Evolutionary conservation across 148 eudicot species (phyloP), one percentile per base, ranked within the genome.

Genomic region (Amaranthus hypochondriacus): DNA sequence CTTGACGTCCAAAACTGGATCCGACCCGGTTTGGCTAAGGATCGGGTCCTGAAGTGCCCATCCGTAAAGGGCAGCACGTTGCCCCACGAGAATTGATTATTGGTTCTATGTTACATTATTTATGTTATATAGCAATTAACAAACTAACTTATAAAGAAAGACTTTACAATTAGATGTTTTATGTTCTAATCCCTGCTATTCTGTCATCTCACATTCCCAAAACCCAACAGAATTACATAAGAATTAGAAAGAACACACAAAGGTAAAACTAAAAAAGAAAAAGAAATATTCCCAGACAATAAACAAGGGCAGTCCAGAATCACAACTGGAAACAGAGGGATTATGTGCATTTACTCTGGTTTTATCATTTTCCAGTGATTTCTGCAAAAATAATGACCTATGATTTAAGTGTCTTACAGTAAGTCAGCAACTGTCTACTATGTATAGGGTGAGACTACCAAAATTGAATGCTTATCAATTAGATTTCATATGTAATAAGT

Each of bases 281-380:
- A 50, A n/a, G 0, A 57, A 5, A 46, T 14, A 59, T 15, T 47
- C 39, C 15, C 64, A 57, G 50, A n/a, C 73, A 66, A 47, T 9
- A 42, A 67, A 43, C 60, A 57, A 52, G 65, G 53, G 43, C 66
- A 66, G 42, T 50, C 15, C 61, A 15, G 55, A 50, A 50, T 48
- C 76, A 72, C 67, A 78, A 50, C 54, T 72, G 76, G 65, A 72
- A 66, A 72, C 50, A 42, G 52, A 73, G 76, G 61, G 2, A 51
- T 67, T 28, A 51, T 50, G 70, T 18, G 70, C 76, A 78, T 78
- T 78, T 69, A 79, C 73, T 68, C 53, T 42, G 72, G 44, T 50
- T 58, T 58, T 50, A 62, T 69, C 68, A 60, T 49, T 56, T 44
- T 63, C 67, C 54, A 69, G 43, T 42, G 66, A 46, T 69, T 39